These are phyloP conservation scores for Fusarium concolor DNA, from an alignment of 2,329 filamentous ascomycete species.

Conservation along the genomic window DNA sequence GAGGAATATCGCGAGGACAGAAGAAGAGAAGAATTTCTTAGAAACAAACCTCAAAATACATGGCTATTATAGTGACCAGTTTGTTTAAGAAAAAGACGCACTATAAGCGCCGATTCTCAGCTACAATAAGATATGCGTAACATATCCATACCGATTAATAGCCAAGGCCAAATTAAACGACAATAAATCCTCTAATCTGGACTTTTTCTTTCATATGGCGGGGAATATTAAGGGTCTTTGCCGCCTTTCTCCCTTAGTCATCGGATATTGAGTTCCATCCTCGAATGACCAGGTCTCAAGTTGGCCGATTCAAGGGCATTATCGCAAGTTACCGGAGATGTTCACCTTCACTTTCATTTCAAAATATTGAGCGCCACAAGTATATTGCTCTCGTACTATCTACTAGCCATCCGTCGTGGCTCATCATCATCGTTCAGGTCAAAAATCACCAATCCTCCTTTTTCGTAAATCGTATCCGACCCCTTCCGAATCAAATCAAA, in stretches of 20 bases:
- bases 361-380: conserved; percentile 28
- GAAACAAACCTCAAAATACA: not conserved
- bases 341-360: not conserved
- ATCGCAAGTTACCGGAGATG: not conserved
- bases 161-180: not conserved
- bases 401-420: conserved; percentile 39
- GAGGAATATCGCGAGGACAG: conserved; percentile 1
- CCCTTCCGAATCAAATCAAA: conserved; percentile 47
- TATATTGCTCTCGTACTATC: conserved; percentile 44
- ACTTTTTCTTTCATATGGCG: not conserved
- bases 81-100: not conserved
- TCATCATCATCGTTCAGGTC: conserved; percentile 36
- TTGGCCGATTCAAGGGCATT: conserved; percentile 5
- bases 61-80: too few species aligned
- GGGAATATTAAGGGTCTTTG: conserved; percentile 6
- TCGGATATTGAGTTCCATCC: conserved; percentile 22
- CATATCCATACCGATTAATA: not conserved
- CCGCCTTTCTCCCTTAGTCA: conserved; percentile 27
- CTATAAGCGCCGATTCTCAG: not conserved
- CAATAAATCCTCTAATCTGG: not conserved
- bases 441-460: conserved; percentile 45
- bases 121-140: not conserved
- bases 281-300: not conserved
- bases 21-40: not conserved
- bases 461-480: conserved; percentile 43